Evolutionary conservation across 2,329 filamentous ascomycete genomes (phyloP), one percentile per base, ranked within the genome.

Genomic region (Alternaria conjuncta): DNA sequence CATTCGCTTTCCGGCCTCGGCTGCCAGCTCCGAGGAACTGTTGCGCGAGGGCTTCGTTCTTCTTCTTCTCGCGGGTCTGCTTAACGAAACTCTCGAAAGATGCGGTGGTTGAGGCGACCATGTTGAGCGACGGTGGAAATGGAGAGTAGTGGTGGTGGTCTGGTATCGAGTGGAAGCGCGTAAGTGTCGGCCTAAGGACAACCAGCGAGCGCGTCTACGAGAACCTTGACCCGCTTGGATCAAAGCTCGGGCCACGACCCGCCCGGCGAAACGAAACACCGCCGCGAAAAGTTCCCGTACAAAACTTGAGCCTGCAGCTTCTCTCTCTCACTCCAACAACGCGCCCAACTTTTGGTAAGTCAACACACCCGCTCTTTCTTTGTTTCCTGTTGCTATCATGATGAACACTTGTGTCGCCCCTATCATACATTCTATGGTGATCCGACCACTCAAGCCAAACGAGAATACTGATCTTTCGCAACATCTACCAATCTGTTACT

Each of bases 1-100:
- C 71, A 74, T 86, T 90, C 56, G 86, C 80, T 69, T 89, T 87
- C 61, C 85, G 82, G 57, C 80, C 81, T 41, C 75, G 74, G 75
- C 87, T 87, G n/a, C 57, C 61, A 69, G 87, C 87, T 70, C 87
- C 87, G 70, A 94, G 90, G 75, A 94, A 92, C 75, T 87, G 85
- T 71, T 91, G 86, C 30, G 92, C 92, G n/a, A 93, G 86, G 4
- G 83, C 85, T 75, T 92, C 88, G 71, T 91, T 89, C 82, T 89
- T 90, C 82, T 91, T 91, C 77, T 89, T 88, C 78, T 91, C 86
- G 65, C 91, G 89, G 25, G 75, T 62, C n/a, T 77, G 70, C 55
- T 79, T 75, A 61, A 78, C 69, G 47, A 78, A 76, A 55, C 66
- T 75, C 13, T 73, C 74, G 26, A 79, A 78, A 5, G 68, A 73